A percentile compares a stretch with the other conserved stretches of the same genome.
phyloP scores from a whole-genome alignment of 192 early-diverging fungal species.

The Backusella morwellensis region DNA sequence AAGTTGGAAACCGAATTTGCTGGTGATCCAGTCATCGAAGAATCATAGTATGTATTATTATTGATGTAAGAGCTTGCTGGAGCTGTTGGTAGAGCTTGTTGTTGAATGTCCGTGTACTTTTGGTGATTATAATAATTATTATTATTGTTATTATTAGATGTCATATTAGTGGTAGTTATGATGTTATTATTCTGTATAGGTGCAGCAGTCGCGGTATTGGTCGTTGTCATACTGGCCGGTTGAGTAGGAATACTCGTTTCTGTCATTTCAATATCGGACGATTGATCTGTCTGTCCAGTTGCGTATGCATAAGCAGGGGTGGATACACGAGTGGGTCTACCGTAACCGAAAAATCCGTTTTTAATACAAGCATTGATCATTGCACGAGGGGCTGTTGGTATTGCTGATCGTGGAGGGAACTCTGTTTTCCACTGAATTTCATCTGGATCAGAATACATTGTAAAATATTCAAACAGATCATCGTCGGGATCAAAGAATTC shows the following conservation, averaged over 20 bases:
- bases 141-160: neutral
- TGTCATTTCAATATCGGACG: neutral
- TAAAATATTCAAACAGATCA: constrained; percentile 32
- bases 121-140: neutral
- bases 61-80: neutral
- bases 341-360: neutral
- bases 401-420: constrained; percentile 13
- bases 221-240: neutral
- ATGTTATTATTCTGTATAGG: neutral
- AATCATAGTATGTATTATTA: neutral
- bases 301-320: neutral
- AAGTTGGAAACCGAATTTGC: neutral
- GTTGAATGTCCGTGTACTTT: neutral
- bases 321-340: neutral
- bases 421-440: constrained; percentile 16
- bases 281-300: neutral
- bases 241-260: neutral
- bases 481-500: constrained; percentile 33
- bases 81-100: neutral
- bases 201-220: neutral
- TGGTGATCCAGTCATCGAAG: neutral
- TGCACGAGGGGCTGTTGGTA: constrained; percentile 32
- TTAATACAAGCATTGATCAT: constrained; percentile 16
- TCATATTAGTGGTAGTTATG: neutral
- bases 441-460: constrained; percentile 4